phyloP scores from a whole-genome alignment of 139 green algal genomes.

The Chlorella vulgaris region DNA sequence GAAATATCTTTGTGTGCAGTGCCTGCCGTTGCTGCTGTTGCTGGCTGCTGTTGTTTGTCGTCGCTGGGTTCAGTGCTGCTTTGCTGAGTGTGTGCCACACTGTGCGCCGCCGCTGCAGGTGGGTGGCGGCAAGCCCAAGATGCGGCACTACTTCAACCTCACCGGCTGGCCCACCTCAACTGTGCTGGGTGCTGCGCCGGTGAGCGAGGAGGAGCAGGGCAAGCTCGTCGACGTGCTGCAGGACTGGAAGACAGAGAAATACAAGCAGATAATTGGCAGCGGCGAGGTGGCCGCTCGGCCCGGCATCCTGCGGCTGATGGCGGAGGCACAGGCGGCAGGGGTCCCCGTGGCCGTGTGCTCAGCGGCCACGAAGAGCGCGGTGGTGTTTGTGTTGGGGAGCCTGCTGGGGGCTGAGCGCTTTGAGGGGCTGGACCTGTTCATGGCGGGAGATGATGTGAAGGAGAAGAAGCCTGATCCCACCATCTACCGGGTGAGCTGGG shows the following conservation, averaged over 20 bases:
- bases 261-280: conserved; percentile 67
- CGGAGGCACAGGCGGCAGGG: conserved; percentile 73
- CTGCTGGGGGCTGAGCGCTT: conserved; percentile 85
- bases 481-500: conserved; percentile 67
- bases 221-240: conserved; percentile 87
- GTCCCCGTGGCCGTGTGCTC: conserved; percentile 85
- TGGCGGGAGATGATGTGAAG: conserved; percentile 77
- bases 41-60: too few species aligned
- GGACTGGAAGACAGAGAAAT: conserved; percentile 83
- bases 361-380: conserved; percentile 87
- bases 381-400: conserved; percentile 73
- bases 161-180: conserved; percentile 84
- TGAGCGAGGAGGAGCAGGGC: conserved; percentile 69
- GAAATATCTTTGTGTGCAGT: not conserved
- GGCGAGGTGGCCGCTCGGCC: conserved; percentile 66
- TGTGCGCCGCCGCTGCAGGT: conserved; percentile 30
- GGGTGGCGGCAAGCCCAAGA: conserved; percentile 94
- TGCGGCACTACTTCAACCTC: conserved; percentile 79
- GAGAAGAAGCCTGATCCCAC: conserved; percentile 83
- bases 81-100: too few species aligned
- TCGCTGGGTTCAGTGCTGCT: too few species aligned
- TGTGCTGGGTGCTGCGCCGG: conserved; percentile 51
- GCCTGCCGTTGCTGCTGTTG: not conserved
- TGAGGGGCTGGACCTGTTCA: conserved; percentile 82
- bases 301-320: conserved; percentile 82